Base-by-base conservation (phyloP, 768 basidiomycete species). In the Suillus subluteus region DNA sequence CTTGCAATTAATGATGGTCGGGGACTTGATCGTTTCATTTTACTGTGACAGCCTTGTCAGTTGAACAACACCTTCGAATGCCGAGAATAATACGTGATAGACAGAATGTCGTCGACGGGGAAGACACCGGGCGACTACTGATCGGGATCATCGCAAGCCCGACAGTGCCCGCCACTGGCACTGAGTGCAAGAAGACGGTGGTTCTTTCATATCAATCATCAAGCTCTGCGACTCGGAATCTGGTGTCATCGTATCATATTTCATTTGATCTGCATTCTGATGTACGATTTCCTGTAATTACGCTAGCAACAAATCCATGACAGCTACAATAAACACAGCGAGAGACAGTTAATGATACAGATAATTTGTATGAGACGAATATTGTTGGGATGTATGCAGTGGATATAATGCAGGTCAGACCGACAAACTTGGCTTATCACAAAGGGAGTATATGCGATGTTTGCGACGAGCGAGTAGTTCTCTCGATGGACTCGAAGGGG, bases 401-500 rank as follows among this genome's bases (percentile, higher is more conserved):
- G 40, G 11, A 61, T 61, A 61, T 26, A 30, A 61, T 61, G 59
- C 30, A 43, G 6, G 41, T 61, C 18, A 61, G 59, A 43, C 59
- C 12, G 59, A 30, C 3, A 61, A 26, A 61, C 26, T 61, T 18
- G 59, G 41, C 18, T 12, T 61, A n/a, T 66, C 65, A 26, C 41
- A 66, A 43, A 63, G 55, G 6, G 78, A 79, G 26, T 70, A 70
- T 32, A 74, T 73, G 62, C 82, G 80, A 62, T 79, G 75, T 61
- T 80, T 70, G 52, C 79, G 80, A 65, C 84, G 79, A 13, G 79
- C 70, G 35, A 82, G 76, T 26, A 84, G 62, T 43, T 83, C 82
- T 66, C 81, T 79, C 61, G 83, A 79, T 8, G 87, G 87, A 67
- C 87, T 87, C 18, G 79, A 78, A 2, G 70, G 75, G 71, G 84